Percentiles rank a stretch among this genome's conserved stretches.
Conservation (phyloP, 2,329 filamentous ascomycete genomes). For the Penicillium sp. region DNA sequence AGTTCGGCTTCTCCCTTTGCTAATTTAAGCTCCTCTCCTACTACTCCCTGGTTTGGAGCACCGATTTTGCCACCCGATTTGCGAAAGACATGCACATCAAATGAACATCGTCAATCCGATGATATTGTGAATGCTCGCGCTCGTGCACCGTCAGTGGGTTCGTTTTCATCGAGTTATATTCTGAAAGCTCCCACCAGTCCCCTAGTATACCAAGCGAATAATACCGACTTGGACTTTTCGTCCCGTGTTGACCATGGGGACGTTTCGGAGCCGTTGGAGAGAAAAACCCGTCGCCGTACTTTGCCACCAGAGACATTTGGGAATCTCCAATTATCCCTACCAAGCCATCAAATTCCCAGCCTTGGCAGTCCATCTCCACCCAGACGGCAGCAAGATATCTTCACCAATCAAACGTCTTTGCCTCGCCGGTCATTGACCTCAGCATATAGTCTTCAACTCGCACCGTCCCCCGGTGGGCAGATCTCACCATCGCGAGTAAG, state of each 20-base stretch:
- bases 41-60: slow-evolving; percentile 56
- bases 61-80: slow-evolving; percentile 25
- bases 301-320: slow-evolving; percentile 63
- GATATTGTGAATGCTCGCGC: slow-evolving; percentile 35
- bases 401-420: slow-evolving; percentile 70
- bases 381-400: slow-evolving; percentile 62
- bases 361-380: slow-evolving; percentile 46
- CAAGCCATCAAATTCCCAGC: slow-evolving; percentile 38
- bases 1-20: slow-evolving; percentile 15
- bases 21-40: slow-evolving; percentile 51
- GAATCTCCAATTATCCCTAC: slow-evolving; percentile 48
- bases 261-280: slow-evolving; percentile 49
- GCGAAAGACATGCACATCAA: neutral
- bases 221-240: slow-evolving; percentile 70
- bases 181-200: slow-evolving; percentile 90
- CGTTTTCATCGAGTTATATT: slow-evolving; percentile 74
- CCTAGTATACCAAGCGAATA: slow-evolving; percentile 82
- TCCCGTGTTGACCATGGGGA: slow-evolving; percentile 55
- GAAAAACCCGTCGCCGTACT: slow-evolving; percentile 66
- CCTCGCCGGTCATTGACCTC: slow-evolving; percentile 73
- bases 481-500: slow-evolving; percentile 44
- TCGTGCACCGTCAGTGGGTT: slow-evolving; percentile 63
- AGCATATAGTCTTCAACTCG: slow-evolving; percentile 51
- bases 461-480: slow-evolving; percentile 43
- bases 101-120: slow-evolving; percentile 12